phyloP scores from a whole-genome alignment of 768 basidiomycete species.

The Lactarius akahatsu region DNA sequence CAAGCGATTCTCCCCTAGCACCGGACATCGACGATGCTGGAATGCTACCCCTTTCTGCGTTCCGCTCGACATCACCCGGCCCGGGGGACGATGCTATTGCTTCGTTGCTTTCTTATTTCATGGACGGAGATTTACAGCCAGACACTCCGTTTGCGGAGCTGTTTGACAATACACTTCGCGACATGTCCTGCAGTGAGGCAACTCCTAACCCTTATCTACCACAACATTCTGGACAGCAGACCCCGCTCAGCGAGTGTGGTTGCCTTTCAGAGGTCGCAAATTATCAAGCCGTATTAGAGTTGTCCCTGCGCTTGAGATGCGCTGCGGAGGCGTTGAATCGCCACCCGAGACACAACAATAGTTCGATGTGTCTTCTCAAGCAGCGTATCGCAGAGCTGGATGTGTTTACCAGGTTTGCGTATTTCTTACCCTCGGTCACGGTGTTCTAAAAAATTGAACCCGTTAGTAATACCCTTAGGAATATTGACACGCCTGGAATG shows the following conservation, averaged over 20 bases:
- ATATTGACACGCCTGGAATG: no score
- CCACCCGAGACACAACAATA: no score
- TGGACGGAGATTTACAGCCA: neutral
- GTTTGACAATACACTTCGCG: conserved; percentile 7
- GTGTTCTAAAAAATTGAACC: no score
- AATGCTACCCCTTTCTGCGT: conserved; percentile 2
- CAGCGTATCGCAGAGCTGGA: no score
- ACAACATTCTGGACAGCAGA: neutral
- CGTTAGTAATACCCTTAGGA: no score
- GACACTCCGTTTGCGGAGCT: neutral
- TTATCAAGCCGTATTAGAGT: conserved; percentile 60
- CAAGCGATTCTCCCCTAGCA: neutral
- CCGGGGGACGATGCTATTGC: neutral
- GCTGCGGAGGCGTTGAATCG: conserved; percentile 50
- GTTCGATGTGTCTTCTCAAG: no score
- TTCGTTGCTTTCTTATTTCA: conserved; percentile 7
- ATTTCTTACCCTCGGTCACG: no score
- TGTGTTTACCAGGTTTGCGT: no score
- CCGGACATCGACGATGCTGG: neutral
- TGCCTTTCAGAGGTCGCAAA: conserved; percentile 56
- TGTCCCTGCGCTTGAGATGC: conserved; percentile 62
- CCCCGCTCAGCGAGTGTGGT: conserved; percentile 46
- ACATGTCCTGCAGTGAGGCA: neutral
- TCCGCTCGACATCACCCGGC: neutral
- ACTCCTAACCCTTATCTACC: neutral